Evolutionary conservation across 352 stramenopile species (phyloP).

Genomic region (Globisporangium middletonii): DNA sequence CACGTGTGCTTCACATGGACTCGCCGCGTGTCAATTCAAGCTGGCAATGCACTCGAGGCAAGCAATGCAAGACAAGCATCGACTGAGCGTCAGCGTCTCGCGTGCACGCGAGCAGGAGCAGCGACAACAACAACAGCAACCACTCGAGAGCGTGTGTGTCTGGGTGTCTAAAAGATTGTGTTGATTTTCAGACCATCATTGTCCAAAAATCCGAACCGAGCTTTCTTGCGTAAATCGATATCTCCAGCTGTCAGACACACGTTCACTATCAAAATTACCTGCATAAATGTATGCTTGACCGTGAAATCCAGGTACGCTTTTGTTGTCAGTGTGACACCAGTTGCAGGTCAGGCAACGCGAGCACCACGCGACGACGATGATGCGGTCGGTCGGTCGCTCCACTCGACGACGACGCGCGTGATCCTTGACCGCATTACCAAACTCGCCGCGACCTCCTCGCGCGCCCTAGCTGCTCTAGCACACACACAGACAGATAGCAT

Average conservation of each 20-base stretch:
- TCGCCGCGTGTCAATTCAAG: too few species aligned
- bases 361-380: not conserved
- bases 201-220: too few species aligned
- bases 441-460: not conserved
- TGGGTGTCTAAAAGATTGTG: too few species aligned
- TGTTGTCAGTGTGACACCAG: not conserved
- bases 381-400: not conserved
- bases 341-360: not conserved
- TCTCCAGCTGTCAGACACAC: not conserved
- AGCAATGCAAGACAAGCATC: too few species aligned
- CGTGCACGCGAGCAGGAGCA: too few species aligned
- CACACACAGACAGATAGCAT: not conserved
- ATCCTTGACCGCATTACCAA: conserved; percentile 5
- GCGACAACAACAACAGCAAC: too few species aligned
- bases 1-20: too few species aligned
- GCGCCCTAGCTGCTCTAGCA: too few species aligned
- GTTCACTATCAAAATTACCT: not conserved
- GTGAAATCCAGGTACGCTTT: not conserved
- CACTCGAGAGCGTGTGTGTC: too few species aligned
- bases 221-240: not conserved
- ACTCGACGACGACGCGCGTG: not conserved
- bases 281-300: not conserved
- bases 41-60: too few species aligned
- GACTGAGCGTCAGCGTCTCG: too few species aligned
- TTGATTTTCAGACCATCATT: too few species aligned